Base-by-base conservation (phyloP, 2,329 filamentous ascomycete species). In the Torrubiellomyces zombiae region DNA sequence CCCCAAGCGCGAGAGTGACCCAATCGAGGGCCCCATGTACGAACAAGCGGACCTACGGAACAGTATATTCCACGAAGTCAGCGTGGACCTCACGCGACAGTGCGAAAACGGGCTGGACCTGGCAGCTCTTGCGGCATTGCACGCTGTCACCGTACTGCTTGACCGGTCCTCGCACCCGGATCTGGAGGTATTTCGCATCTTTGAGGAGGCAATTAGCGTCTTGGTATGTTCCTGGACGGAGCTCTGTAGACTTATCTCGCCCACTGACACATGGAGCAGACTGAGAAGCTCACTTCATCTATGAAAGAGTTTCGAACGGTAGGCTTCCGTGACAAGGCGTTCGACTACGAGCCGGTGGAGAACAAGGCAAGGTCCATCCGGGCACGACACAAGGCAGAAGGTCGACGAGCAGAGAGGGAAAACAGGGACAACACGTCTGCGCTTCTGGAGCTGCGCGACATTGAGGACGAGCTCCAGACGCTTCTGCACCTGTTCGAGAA, bases 211-310 rank as follows among this genome's bases (percentile, higher is more conserved):
- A 5, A 68, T 75, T 16, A 70, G 67, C 9, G 63, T 73, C 13
- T 38, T 75, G 32, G 68, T 72, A 41, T 22, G 51, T 29, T 1
- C 14, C n/a, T 10, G 3, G 4, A 6, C 60, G 68, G 2, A 68
- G 75, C 1, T 75, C 75, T 23, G 68, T 74, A 34, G 70, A 75
- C 32, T 70, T 67, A 5, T 67, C 75, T 16, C 70, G 67, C 9
- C 63, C 73, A 13, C 38, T 75, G 32, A 68, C 72, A 41, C 22
- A 51, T 29, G 1, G 11, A 4, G 13, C 31, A 72, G 64, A 71
- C 63, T 1, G 70, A 75, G 38, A 58, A 63, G 11, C 66, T 74
- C 48, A 75, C 68, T 0, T 58, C 53, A 4, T 70, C 67, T 0
- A 61, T 75, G 30, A 75, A 74, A 38, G 53, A 52, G 6, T 75